A percentile compares a stretch with the other conserved stretches of the same genome.
Conservation (phyloP, 108 stramenopile genomes). For the Fistulifera pelliculosa region DNA sequence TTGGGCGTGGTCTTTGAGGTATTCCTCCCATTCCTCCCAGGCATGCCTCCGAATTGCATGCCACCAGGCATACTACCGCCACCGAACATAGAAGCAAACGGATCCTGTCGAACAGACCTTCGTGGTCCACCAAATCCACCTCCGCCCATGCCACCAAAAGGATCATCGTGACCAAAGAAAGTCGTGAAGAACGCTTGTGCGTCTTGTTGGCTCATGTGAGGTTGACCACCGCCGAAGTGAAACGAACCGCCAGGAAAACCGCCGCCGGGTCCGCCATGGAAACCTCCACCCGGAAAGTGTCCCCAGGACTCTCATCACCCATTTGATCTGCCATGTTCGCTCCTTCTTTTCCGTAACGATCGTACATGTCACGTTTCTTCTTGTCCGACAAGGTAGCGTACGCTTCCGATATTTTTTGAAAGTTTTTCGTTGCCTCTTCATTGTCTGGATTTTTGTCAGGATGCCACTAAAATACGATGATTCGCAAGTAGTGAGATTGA, state of each 20-base stretch:
- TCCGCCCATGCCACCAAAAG: slow-evolving; percentile 68
- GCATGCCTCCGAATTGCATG: slow-evolving; percentile 10
- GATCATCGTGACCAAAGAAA: slow-evolving; percentile 78
- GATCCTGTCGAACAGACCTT: slow-evolving; percentile 22
- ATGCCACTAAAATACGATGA: slow-evolving; percentile 57
- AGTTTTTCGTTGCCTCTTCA: slow-evolving; percentile 77
- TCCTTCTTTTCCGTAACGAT: slow-evolving; percentile 73
- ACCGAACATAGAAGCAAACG: slow-evolving; percentile 27
- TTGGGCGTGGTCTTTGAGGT: slow-evolving; percentile 24
- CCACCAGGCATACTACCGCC: slow-evolving; percentile 34
- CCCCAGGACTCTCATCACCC: slow-evolving; percentile 35
- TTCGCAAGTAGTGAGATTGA: too few species aligned
- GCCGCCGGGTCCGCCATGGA: slow-evolving; percentile 35
- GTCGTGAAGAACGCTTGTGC: slow-evolving; percentile 64
- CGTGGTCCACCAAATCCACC: slow-evolving; percentile 28
- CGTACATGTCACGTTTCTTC: slow-evolving; percentile 79
- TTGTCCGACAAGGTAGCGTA: slow-evolving; percentile 69
- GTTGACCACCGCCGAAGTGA: slow-evolving; percentile 27
- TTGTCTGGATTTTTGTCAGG: slow-evolving; percentile 83
- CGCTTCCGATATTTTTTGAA: slow-evolving; percentile 82
- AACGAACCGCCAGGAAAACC: slow-evolving; percentile 32
- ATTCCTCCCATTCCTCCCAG: slow-evolving; percentile 25
- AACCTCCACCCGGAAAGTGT: slow-evolving; percentile 14
- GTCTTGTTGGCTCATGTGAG: slow-evolving; percentile 77
- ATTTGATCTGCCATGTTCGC: slow-evolving; percentile 58